Evolutionary conservation across 169 alveolate genomes (phyloP).

Genomic region (Plasmodium reichenowi): DNA sequence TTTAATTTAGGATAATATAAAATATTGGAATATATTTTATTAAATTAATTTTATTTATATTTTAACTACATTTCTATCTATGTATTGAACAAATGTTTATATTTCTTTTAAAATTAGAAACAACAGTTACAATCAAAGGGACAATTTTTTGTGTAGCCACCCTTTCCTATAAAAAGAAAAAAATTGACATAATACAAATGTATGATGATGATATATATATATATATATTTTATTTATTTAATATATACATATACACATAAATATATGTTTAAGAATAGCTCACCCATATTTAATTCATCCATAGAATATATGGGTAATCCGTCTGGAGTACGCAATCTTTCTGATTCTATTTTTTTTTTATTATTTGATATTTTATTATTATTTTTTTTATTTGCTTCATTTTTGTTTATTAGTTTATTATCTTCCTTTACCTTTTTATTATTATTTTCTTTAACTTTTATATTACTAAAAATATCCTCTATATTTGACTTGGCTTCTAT

Average conservation of each 20-base stretch:
- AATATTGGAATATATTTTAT: too few species aligned
- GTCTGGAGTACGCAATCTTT: slow-evolving; percentile 80
- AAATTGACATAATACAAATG: background rate
- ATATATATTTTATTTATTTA: background rate
- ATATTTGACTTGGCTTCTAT: slow-evolving; percentile 45
- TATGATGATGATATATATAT: background rate
- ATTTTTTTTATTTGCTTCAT: slow-evolving; percentile 8
- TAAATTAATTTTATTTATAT: too few species aligned
- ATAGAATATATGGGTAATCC: slow-evolving; percentile 84
- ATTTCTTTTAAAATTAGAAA: slow-evolving; percentile 52
- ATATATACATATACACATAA: background rate
- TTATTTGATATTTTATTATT: background rate
- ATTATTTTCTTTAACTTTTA: slow-evolving; percentile 38
- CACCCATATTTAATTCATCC: slow-evolving; percentile 87
- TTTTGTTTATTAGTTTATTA: slow-evolving; percentile 10
- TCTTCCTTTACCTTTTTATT: slow-evolving; percentile 4
- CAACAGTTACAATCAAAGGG: slow-evolving; percentile 87
- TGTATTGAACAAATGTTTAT: too few species aligned
- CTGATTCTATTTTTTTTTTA: background rate
- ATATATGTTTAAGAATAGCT: background rate
- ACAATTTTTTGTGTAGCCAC: slow-evolving; percentile 85
- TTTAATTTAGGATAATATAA: too few species aligned
- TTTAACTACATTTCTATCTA: too few species aligned
- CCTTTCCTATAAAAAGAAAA: slow-evolving; percentile 76
- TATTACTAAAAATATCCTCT: slow-evolving; percentile 49